These are phyloP conservation scores for Penicillium janthinellum DNA, from an alignment of 2,329 filamentous ascomycete species.

Conservation along the genomic window DNA sequence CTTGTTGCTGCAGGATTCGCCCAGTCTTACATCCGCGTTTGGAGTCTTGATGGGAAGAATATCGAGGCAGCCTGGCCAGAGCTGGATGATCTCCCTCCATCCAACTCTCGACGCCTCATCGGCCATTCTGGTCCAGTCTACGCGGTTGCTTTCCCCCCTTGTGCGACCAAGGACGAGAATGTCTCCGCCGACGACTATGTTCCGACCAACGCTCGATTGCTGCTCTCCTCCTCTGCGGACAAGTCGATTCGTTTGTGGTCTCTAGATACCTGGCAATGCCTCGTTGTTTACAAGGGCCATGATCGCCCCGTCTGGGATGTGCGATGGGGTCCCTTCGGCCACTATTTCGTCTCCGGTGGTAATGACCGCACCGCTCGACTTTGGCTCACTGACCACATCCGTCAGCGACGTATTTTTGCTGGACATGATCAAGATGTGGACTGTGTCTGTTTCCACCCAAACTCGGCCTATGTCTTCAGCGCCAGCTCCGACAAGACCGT, in stretches of 20 bases:
- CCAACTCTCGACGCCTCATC: slow-evolving; percentile 74
- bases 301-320: slow-evolving; percentile 87
- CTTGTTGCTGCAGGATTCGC: slow-evolving; percentile 86
- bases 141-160: slow-evolving; percentile 83
- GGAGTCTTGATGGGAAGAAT: slow-evolving; percentile 83
- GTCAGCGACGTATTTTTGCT: slow-evolving; percentile 81
- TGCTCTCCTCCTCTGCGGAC: slow-evolving; percentile 86
- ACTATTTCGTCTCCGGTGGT: slow-evolving; percentile 88
- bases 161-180: slow-evolving; percentile 54
- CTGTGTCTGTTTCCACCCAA: slow-evolving; percentile 89
- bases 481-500: slow-evolving; percentile 91
- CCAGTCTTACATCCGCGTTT: slow-evolving; percentile 94
- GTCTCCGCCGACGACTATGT: slow-evolving; percentile 41
- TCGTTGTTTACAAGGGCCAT: slow-evolving; percentile 93
- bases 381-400: slow-evolving; percentile 91
- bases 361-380: slow-evolving; percentile 88
- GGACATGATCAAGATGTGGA: slow-evolving; percentile 95
- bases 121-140: slow-evolving; percentile 91
- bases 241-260: slow-evolving; percentile 91
- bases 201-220: slow-evolving; percentile 68
- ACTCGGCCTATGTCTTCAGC: slow-evolving; percentile 90
- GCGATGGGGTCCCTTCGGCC: slow-evolving; percentile 86
- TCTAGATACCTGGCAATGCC: slow-evolving; percentile 84
- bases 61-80: slow-evolving; percentile 68
- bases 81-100: slow-evolving; percentile 62